Base-by-base conservation (phyloP, 495 filamentous ascomycete genomes). In the Penicilliopsis zonata region DNA sequence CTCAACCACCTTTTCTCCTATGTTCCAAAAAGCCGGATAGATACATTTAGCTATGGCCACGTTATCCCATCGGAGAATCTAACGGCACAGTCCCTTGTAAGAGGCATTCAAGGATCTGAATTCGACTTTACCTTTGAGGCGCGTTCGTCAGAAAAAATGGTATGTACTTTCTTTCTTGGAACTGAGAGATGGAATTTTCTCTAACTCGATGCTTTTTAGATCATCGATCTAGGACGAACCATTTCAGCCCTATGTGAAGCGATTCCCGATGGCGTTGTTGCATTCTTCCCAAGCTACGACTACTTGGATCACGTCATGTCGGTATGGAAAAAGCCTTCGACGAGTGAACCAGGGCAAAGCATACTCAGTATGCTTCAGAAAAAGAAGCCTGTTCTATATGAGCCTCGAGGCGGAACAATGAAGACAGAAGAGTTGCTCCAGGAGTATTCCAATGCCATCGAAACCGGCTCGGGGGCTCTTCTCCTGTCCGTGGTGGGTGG, bases 401-500 rank as follows among this genome's bases (percentile, higher is more conserved):
- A 88, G 47, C 60, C 67, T 9, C 23, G 80, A 71, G 54, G 73
- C 60, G 44, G 30, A 40, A 42, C 31, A 13, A 47, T 24, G 22
- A 47, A 47, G 31, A 51, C 72, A 28, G 86, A 94, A 26, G 69
- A 78, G 7, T 57, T 81, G 1, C 72, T 98, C 5, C 52, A 65
- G 18, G 66, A 71, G 13, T 98, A 96, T 49, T 69, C 70, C 14
- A 52, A 70, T 26, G 73, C 76, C 9, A 79, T 95, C 40, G 63
- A 79, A 26, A 43, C 54, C 3, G 65, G 68, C 9, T 70, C 67
- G 35, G 90, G 90, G 5, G 86, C 79, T 0, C 63, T 95, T 7
- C 67, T 98, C 2, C 70, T 98, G n/a, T 82, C 82, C 22, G 85
- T 98, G n/a, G 78, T 98, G 3, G 88, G 90, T 23, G 90, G 90